These are phyloP conservation scores for Cyclanthera cordifolia DNA, from an alignment of 306 rosid genomes.

Conservation along the genomic window DNA sequence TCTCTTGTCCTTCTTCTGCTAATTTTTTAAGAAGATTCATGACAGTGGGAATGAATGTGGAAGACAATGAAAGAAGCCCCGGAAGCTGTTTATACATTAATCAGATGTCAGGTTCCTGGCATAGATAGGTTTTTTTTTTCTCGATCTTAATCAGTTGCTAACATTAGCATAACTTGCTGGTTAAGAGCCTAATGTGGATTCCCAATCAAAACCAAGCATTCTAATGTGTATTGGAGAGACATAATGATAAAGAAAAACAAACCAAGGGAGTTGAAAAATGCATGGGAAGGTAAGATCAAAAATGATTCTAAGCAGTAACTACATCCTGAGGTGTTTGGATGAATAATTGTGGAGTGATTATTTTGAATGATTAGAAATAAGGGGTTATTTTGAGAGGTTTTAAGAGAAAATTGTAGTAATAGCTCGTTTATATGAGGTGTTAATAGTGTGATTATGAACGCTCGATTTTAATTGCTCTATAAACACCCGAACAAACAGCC, in stretches of 20 bases:
- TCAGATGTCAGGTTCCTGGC: constrained; percentile 4
- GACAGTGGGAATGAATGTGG: constrained; percentile 69
- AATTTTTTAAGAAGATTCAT: constrained; percentile 59
- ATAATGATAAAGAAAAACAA: not conserved
- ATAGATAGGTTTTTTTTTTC: not conserved
- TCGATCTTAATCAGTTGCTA: not conserved
- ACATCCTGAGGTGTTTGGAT: too few species aligned
- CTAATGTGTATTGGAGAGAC: not conserved
- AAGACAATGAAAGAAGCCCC: constrained; percentile 65
- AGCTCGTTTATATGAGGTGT: too few species aligned
- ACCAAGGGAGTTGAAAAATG: not conserved
- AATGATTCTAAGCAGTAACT: not conserved
- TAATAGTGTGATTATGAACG: too few species aligned
- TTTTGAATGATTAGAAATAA: too few species aligned
- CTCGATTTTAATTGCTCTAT: too few species aligned
- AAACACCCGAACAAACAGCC: too few species aligned
- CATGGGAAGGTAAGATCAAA: not conserved
- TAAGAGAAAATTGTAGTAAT: too few species aligned
- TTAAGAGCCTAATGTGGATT: not conserved
- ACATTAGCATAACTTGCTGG: not conserved
- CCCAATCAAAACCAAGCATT: not conserved
- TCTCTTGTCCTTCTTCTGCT: constrained; percentile 60
- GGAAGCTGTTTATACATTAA: constrained; percentile 52
- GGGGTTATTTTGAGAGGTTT: too few species aligned
- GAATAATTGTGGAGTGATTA: too few species aligned